phyloP scores from a whole-genome alignment of 148 eudicot genomes.

The Euryodendron excelsum region DNA sequence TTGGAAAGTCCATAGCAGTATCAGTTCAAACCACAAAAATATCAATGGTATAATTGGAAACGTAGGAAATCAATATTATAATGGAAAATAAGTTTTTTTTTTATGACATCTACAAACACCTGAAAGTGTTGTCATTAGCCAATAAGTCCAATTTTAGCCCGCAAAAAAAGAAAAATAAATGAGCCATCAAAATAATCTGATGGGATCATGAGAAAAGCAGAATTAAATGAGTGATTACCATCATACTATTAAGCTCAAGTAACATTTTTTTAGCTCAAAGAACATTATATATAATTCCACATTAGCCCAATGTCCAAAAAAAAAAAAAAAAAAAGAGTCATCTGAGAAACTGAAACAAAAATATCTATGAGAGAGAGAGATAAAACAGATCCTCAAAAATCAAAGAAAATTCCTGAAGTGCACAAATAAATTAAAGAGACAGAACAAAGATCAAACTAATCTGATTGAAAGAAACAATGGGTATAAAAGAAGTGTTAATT shows the following conservation, averaged over 20 bases:
- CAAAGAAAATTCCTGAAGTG: background rate
- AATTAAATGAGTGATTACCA: background rate
- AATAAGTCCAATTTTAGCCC: background rate
- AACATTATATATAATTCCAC: background rate
- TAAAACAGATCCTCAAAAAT: background rate
- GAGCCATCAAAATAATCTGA: background rate
- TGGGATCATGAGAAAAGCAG: slow-evolving; percentile 5
- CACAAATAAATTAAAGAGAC: background rate
- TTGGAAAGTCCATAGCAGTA: no score
- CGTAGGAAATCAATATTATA: background rate
- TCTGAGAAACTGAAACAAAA: background rate
- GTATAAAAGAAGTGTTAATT: slow-evolving; percentile 3
- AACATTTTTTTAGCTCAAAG: background rate
- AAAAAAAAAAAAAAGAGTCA: background rate
- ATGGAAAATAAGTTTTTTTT: background rate
- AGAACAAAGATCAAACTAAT: background rate
- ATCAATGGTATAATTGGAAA: background rate
- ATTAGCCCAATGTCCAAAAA: background rate
- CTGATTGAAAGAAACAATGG: background rate
- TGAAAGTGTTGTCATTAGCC: background rate
- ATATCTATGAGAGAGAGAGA: background rate
- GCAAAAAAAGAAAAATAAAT: background rate
- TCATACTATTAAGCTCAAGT: background rate
- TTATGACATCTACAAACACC: background rate
- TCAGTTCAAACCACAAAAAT: background rate